These are phyloP conservation scores for Populus tomentosa DNA, from an alignment of 441 rosid genomes.

Conservation along the genomic window DNA sequence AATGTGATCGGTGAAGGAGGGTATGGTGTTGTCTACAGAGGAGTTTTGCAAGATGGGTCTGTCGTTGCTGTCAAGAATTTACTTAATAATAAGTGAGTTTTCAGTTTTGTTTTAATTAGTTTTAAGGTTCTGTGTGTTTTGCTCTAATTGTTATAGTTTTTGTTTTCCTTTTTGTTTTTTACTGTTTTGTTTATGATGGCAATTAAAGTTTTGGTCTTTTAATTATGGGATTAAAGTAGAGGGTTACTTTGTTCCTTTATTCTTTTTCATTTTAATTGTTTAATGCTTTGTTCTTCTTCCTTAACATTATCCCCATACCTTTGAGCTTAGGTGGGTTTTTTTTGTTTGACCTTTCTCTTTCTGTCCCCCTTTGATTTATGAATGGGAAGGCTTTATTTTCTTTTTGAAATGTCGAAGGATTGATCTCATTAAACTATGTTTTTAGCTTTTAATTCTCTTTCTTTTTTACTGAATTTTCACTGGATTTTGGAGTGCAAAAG, in stretches of 20 bases:
- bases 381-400: neutral
- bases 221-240: neutral
- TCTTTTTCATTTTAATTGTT: conserved; percentile 9
- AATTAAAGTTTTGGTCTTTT: neutral
- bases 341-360: neutral
- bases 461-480: too few species aligned
- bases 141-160: neutral
- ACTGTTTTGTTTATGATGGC: neutral
- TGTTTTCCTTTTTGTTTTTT: neutral
- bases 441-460: neutral
- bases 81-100: conserved; percentile 74
- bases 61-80: conserved; percentile 84
- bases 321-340: neutral
- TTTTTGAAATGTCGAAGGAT: neutral
- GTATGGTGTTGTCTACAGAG: conserved; percentile 77
- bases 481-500: too few species aligned
- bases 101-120: neutral
- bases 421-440: neutral
- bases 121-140: neutral
- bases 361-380: neutral
- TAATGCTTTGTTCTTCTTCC: neutral
- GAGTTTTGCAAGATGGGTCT: conserved; percentile 64
- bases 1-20: conserved; percentile 18
- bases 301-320: neutral
- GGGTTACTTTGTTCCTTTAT: conserved; percentile 30